phyloP scores from a whole-genome alignment of 257 asterid genomes.

The Osmanthus fragrans region DNA sequence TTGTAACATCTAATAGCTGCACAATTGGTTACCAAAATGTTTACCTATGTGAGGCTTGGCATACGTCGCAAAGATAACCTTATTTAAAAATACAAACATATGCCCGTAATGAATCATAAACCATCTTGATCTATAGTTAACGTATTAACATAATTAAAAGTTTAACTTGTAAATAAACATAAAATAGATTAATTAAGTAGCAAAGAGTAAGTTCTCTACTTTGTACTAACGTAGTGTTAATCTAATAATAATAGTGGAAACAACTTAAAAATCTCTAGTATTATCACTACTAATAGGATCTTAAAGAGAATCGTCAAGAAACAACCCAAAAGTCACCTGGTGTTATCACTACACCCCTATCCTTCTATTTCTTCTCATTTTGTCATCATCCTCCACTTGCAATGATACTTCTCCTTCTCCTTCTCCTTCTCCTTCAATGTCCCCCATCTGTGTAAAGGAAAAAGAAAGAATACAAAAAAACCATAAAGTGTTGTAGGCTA shows the following conservation, averaged over 20 bases:
- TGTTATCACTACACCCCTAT: background rate
- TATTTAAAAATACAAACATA: background rate
- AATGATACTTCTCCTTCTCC: background rate
- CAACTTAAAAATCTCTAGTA: background rate
- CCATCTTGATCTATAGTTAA: no score
- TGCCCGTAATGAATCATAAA: background rate
- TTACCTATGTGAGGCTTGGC: background rate
- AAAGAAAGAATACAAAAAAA: background rate
- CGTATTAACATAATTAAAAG: background rate
- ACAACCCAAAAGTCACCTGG: background rate
- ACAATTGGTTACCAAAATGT: background rate
- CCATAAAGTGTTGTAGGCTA: background rate
- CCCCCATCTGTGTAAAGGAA: background rate
- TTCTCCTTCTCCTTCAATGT: background rate
- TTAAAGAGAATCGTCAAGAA: background rate
- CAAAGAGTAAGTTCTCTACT: background rate
- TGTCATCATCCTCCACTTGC: background rate
- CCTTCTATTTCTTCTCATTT: background rate
- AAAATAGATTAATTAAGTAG: background rate
- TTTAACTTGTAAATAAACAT: background rate
- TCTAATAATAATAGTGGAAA: background rate
- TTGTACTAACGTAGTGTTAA: background rate
- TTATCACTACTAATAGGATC: background rate
- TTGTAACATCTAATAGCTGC: background rate
- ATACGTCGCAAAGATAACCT: background rate